A percentile compares a stretch with the other conserved stretches of the same genome.
phyloP scores from a whole-genome alignment of 1,284 basidiomycete genomes.

The Ustilago bromivora region DNA sequence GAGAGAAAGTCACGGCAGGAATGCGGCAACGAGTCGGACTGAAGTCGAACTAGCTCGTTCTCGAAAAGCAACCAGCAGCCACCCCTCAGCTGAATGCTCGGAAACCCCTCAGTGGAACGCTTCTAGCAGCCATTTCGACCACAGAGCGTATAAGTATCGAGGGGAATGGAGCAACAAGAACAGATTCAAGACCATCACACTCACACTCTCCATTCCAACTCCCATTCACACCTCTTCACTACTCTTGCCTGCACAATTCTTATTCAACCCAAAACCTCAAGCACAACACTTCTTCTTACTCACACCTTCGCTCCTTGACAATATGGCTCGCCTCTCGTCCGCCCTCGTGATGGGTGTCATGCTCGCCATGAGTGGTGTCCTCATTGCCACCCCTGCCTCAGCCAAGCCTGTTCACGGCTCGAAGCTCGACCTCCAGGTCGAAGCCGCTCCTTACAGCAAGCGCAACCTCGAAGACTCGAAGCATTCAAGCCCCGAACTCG shows the following conservation, averaged over 20 bases:
- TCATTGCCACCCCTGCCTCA: slow-evolving; percentile 10
- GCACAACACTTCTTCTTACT: slow-evolving; percentile 2
- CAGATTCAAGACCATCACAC: slow-evolving; percentile 8
- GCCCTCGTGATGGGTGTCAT: slow-evolving; percentile 27
- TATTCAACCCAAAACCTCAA: background rate
- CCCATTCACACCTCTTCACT: background rate
- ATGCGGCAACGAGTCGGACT: background rate
- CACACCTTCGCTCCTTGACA: slow-evolving; percentile 3
- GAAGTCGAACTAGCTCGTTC: background rate
- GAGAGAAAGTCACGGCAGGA: background rate
- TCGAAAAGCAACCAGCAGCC: too few species aligned
- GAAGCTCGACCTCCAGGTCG: slow-evolving; percentile 12
- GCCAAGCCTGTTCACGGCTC: slow-evolving; percentile 9
- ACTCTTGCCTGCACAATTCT: background rate
- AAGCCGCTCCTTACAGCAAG: slow-evolving; percentile 1
- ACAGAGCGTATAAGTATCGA: slow-evolving; percentile 17
- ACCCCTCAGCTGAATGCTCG: background rate
- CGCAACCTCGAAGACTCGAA: background rate
- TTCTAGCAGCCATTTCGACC: background rate
- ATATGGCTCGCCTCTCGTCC: slow-evolving; percentile 36
- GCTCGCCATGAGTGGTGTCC: slow-evolving; percentile 26
- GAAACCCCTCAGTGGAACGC: background rate
- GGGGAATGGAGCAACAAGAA: background rate
- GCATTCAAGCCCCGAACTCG: background rate
- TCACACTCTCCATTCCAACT: background rate